These are phyloP conservation scores for Martensiomyces pterosporus DNA, from an alignment of 192 early-diverging fungal species.

Conservation along the genomic window DNA sequence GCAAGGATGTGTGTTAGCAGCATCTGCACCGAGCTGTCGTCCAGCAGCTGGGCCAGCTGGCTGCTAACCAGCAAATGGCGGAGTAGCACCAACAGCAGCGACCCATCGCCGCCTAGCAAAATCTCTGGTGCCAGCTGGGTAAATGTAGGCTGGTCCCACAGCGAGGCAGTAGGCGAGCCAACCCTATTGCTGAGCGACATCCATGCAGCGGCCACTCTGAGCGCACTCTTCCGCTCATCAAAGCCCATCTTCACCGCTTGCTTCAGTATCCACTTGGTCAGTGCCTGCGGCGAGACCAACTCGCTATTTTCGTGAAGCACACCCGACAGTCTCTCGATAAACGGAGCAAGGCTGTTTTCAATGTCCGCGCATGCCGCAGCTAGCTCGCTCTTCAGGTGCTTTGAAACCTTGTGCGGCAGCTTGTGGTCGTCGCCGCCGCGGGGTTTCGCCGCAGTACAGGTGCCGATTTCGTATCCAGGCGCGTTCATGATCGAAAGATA, in stretches of 20 bases:
- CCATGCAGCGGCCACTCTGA: slow-evolving; percentile 26
- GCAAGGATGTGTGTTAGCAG: slow-evolving; percentile 29
- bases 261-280: slow-evolving; percentile 28
- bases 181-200: slow-evolving; percentile 22
- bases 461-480: neutral
- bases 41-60: slow-evolving; percentile 7
- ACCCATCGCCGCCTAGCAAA: slow-evolving; percentile 30
- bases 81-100: slow-evolving; percentile 27
- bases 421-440: too few species aligned
- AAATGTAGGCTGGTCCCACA: slow-evolving; percentile 28
- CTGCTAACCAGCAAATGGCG: slow-evolving; percentile 27
- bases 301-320: neutral
- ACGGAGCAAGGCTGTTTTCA: slow-evolving; percentile 8
- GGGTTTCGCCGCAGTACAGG: too few species aligned
- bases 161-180: slow-evolving; percentile 6
- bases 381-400: slow-evolving; percentile 6
- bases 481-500: slow-evolving; percentile 7
- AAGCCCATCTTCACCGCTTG: neutral
- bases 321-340: slow-evolving; percentile 8
- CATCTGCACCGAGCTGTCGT: slow-evolving; percentile 8
- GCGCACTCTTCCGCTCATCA: slow-evolving; percentile 11
- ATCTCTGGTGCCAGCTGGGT: slow-evolving; percentile 19
- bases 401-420: slow-evolving; percentile 2
- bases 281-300: neutral
- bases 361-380: slow-evolving; percentile 12